Percentiles rank a stretch among this genome's conserved stretches.
Conservation (phyloP, 257 asterid species). For the Nyctanthes arbortristis region DNA sequence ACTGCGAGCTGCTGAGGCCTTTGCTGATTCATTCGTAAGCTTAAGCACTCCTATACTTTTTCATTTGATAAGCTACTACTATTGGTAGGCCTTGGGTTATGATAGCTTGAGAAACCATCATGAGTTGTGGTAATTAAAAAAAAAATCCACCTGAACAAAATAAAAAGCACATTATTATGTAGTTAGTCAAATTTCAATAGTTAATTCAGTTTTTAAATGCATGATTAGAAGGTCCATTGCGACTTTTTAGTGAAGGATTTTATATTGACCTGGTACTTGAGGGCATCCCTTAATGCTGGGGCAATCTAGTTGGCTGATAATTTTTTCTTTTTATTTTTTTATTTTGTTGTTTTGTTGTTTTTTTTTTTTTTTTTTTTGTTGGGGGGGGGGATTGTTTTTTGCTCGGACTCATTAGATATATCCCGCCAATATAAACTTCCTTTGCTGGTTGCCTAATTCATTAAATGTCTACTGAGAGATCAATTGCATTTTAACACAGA, state of each 20-base stretch:
- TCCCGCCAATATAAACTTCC: neutral
- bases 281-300: neutral
- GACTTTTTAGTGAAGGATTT: neutral
- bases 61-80: neutral
- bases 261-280: neutral
- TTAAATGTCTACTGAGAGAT: conserved; percentile 14
- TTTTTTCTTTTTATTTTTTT: conserved; percentile 5
- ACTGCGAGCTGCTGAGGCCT: conserved; percentile 76
- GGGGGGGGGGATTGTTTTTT: no score
- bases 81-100: neutral
- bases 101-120: neutral
- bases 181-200: neutral
- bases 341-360: conserved; percentile 10
- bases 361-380: neutral
- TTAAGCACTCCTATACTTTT: conserved; percentile 4
- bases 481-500: conserved; percentile 45
- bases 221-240: neutral
- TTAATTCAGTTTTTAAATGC: neutral
- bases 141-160: neutral
- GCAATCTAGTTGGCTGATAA: conserved; percentile 14
- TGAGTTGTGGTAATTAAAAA: neutral
- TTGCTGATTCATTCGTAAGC: conserved; percentile 73
- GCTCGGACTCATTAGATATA: neutral
- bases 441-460: conserved; percentile 14
- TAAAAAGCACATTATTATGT: neutral